These are phyloP conservation scores for Malassezia brasiliensis DNA, from an alignment of 1,284 basidiomycete genomes.

Conservation along the genomic window DNA sequence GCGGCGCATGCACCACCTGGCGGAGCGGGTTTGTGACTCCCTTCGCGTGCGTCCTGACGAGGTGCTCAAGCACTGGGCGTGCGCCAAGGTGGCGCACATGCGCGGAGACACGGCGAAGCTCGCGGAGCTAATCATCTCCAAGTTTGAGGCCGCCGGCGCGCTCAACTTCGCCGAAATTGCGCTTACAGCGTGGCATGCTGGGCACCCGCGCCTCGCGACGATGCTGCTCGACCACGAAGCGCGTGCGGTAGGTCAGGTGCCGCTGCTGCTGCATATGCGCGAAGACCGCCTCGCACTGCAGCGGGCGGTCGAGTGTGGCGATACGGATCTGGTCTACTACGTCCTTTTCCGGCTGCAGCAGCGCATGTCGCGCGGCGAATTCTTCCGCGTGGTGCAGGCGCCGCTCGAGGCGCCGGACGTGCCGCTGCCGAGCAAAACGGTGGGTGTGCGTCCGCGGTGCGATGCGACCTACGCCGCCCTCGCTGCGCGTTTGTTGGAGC, in stretches of 20 bases:
- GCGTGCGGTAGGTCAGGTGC: conserved; percentile 83
- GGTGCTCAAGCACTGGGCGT: conserved; percentile 91
- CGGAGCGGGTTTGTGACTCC: conserved; percentile 78
- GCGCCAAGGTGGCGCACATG: conserved; percentile 71
- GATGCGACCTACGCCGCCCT: conserved; percentile 24
- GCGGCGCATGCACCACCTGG: conserved; percentile 79
- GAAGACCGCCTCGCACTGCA: conserved; percentile 77
- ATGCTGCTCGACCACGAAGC: conserved; percentile 86
- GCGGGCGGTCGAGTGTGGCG: conserved; percentile 87
- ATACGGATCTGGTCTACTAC: conserved; percentile 64
- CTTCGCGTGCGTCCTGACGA: conserved; percentile 71
- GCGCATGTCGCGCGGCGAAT: conserved; percentile 73
- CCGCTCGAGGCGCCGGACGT: conserved; percentile 2
- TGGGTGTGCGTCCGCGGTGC: conserved; percentile 19
- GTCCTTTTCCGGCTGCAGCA: conserved; percentile 53
- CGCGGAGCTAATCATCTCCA: conserved; percentile 17
- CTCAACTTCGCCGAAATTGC: conserved; percentile 94
- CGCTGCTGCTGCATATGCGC: conserved; percentile 82
- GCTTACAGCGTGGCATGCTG: conserved; percentile 82
- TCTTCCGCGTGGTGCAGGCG: conserved; percentile 80
- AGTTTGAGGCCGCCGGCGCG: conserved; percentile 16
- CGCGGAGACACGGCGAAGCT: conserved; percentile 57
- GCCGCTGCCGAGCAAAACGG: neutral
- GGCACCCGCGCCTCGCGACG: conserved; percentile 72
- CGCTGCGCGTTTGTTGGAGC: conserved; percentile 35